Percentiles rank a stretch among this genome's conserved stretches.
These are phyloP conservation scores for Xylariomycetidae sp. DNA, from an alignment of 2,329 filamentous ascomycete species.

Conservation along the genomic window DNA sequence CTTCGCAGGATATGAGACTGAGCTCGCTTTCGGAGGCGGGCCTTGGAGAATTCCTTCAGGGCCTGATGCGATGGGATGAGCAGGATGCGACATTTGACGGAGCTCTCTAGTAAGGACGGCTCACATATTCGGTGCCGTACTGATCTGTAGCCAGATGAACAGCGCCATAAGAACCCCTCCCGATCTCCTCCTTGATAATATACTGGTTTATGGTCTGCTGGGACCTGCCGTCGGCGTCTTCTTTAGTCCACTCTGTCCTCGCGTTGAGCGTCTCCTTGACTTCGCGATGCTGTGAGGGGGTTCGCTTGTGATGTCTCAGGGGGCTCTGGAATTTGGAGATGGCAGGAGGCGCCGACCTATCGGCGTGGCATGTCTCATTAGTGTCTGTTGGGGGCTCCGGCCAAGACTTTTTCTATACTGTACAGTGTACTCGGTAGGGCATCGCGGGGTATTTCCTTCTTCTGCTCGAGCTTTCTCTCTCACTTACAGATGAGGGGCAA, in stretches of 20 bases:
- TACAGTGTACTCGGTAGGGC: too few species aligned
- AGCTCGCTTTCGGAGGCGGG: slow-evolving; percentile 79
- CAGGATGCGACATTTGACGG: slow-evolving; percentile 2
- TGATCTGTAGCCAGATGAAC: slow-evolving; percentile 90
- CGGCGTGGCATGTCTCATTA: slow-evolving; percentile 13
- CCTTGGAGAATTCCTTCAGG: slow-evolving; percentile 96
- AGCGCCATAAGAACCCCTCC: slow-evolving; percentile 90
- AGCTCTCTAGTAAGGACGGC: too few species aligned
- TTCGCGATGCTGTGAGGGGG: slow-evolving; percentile 52
- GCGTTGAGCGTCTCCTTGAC: slow-evolving; percentile 86
- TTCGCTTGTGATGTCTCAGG: slow-evolving; percentile 53
- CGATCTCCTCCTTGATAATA: slow-evolving; percentile 88
- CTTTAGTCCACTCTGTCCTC: slow-evolving; percentile 78
- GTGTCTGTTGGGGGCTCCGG: too few species aligned
- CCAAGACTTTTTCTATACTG: too few species aligned
- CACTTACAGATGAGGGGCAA: slow-evolving; percentile 39
- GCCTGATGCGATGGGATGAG: slow-evolving; percentile 52
- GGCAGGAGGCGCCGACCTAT: slow-evolving; percentile 40
- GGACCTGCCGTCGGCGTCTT: slow-evolving; percentile 71
- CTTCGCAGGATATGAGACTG: slow-evolving; percentile 77
- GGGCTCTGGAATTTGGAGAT: slow-evolving; percentile 45
- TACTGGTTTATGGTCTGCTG: slow-evolving; percentile 95
- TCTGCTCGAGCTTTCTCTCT: slow-evolving; percentile 4
- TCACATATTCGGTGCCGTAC: slow-evolving; percentile 87
- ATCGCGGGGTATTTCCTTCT: too few species aligned